Conservation (phyloP, 1,284 basidiomycete genomes). For the Marasmius sp. region DNA sequence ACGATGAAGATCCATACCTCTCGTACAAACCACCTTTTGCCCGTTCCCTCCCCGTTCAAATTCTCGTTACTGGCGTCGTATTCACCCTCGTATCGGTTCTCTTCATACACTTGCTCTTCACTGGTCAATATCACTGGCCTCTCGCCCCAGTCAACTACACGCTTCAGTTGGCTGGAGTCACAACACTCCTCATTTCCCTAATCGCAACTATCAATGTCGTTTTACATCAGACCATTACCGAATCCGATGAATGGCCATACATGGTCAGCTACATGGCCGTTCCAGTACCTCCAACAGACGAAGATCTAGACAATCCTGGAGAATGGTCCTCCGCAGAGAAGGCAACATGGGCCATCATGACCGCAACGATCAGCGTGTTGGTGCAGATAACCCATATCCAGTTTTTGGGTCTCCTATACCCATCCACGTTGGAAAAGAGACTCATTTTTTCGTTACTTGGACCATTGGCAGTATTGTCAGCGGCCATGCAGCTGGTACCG, state of each 20-base stretch:
- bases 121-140: conserved; percentile 94
- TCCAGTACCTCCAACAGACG: conserved; percentile 62
- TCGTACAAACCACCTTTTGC: conserved; percentile 75
- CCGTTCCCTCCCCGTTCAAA: conserved; percentile 89
- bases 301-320: conserved; percentile 19
- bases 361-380: conserved; percentile 80
- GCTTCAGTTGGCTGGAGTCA: conserved; percentile 83
- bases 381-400: conserved; percentile 98
- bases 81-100: conserved; percentile 88
- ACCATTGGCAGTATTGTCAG: conserved; percentile 85
- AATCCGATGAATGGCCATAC: conserved; percentile 86
- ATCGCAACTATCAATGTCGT: conserved; percentile 80
- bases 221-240: conserved; percentile 55
- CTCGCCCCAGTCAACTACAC: conserved; percentile 90
- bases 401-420: conserved; percentile 94
- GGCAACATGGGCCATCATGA: conserved; percentile 87
- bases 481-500: conserved; percentile 83
- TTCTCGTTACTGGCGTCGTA: conserved; percentile 85
- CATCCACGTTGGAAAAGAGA: conserved; percentile 86
- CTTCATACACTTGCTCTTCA: conserved; percentile 91
- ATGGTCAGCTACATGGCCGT: conserved; percentile 92
- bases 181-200: conserved; percentile 75
- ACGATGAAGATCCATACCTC: conserved; percentile 69
- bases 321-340: conserved; percentile 70
- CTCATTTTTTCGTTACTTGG: conserved; percentile 89